Evolutionary conservation across 1,284 basidiomycete genomes (phyloP).

Genomic region (Leccinum glutinopallens): DNA sequence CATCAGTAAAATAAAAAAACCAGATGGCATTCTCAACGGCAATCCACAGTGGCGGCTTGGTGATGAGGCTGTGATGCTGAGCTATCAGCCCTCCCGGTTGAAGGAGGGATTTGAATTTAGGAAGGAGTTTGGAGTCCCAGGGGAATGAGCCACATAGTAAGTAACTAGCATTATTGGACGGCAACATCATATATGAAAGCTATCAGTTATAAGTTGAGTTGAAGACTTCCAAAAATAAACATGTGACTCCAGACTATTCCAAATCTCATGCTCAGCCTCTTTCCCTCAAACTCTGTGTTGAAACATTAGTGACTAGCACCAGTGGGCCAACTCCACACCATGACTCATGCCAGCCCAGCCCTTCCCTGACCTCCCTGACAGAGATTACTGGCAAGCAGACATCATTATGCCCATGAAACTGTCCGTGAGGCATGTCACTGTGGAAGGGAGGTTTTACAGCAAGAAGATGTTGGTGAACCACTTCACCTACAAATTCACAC

Average conservation of each 20-base stretch:
- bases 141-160: no score
- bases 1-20: not conserved
- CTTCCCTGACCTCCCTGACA: not conserved
- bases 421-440: slow-evolving; percentile 13
- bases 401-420: slow-evolving; percentile 13
- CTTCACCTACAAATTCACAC: slow-evolving; percentile 13
- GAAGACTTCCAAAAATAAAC: no score
- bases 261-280: no score
- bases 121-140: no score
- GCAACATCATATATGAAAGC: no score
- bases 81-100: no score
- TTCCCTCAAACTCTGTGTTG: not conserved
- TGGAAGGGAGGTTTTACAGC: slow-evolving; percentile 6
- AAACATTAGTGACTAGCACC: not conserved
- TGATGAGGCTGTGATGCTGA: no score
- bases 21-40: not conserved
- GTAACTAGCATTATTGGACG: no score
- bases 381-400: not conserved
- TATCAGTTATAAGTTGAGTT: no score
- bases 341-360: not conserved
- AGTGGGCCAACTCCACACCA: no score
- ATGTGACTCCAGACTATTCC: no score
- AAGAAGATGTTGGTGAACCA: slow-evolving; percentile 18
- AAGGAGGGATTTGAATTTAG: no score
- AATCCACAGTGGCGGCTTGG: not conserved